phyloP scores from a whole-genome alignment of 2,329 filamentous ascomycete species.

The Ceratocystis papillata region DNA sequence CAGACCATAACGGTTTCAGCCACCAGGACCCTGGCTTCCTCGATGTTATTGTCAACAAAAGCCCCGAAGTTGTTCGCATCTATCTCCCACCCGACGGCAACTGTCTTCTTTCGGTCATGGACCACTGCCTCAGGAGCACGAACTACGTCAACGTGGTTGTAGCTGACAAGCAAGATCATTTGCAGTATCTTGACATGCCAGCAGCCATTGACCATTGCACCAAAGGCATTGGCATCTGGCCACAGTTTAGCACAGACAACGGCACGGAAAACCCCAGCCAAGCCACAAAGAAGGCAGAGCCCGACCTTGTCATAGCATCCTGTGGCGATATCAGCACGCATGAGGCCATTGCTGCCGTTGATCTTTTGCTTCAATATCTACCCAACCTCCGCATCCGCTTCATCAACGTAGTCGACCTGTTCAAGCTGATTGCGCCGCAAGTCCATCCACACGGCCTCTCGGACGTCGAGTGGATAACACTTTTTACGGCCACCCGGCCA shows the following conservation, averaged over 20 bases:
- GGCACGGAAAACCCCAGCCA: slow-evolving; percentile 32
- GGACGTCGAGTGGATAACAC: slow-evolving; percentile 52
- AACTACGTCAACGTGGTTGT: slow-evolving; percentile 79
- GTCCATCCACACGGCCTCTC: slow-evolving; percentile 65
- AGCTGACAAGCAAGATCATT: slow-evolving; percentile 67
- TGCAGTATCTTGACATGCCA: slow-evolving; percentile 66
- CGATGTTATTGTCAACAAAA: slow-evolving; percentile 69
- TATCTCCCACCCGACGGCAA: slow-evolving; percentile 74
- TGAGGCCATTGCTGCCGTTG: slow-evolving; percentile 63
- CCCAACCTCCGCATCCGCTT: slow-evolving; percentile 65
- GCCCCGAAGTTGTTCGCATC: slow-evolving; percentile 66
- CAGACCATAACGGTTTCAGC: slow-evolving; percentile 71
- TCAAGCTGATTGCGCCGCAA: slow-evolving; percentile 60
- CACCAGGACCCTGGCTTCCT: slow-evolving; percentile 74
- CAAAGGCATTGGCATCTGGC: slow-evolving; percentile 69
- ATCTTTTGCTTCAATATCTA: slow-evolving; percentile 59
- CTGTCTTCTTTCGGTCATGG: slow-evolving; percentile 61
- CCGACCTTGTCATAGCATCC: slow-evolving; percentile 64
- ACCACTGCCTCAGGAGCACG: slow-evolving; percentile 60
- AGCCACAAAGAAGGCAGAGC: slow-evolving; percentile 37
- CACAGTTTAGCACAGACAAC: slow-evolving; percentile 61
- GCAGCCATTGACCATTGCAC: slow-evolving; percentile 64
- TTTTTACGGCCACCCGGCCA: slow-evolving; percentile 63
- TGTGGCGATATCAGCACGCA: slow-evolving; percentile 66
- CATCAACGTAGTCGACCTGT: slow-evolving; percentile 70